Evolutionary conservation across 257 asterid species (phyloP).

Genomic region (Penstemon barbatus): DNA sequence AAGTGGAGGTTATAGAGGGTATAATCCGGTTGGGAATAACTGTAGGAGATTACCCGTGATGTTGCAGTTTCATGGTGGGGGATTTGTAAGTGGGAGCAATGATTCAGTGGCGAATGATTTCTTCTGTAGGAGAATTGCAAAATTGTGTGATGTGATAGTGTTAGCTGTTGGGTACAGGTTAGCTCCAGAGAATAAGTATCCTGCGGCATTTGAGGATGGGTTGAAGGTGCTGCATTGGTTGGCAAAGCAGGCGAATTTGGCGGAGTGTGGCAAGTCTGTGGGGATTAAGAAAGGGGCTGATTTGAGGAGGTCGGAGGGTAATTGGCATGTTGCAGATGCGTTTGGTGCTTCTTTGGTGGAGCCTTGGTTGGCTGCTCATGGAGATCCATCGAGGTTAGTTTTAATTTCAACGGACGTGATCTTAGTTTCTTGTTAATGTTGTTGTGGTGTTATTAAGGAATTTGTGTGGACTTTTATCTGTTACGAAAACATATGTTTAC

Average conservation of each 20-base stretch:
- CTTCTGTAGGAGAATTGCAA: constrained; percentile 79
- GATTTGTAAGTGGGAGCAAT: constrained; percentile 82
- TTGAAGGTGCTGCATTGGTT: constrained; percentile 85
- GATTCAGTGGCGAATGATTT: constrained; percentile 80
- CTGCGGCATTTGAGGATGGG: constrained; percentile 91
- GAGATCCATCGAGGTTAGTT: constrained; percentile 87
- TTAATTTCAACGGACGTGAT: not conserved
- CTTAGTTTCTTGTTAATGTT: constrained; percentile 18
- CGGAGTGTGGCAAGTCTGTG: constrained; percentile 73
- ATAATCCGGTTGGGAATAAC: constrained; percentile 53
- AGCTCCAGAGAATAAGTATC: constrained; percentile 85
- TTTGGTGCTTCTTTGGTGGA: constrained; percentile 91
- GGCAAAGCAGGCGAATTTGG: constrained; percentile 88
- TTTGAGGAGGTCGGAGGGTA: constrained; percentile 58
- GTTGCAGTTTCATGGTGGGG: constrained; percentile 96
- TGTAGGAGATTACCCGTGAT: constrained; percentile 64
- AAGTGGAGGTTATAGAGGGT: constrained; percentile 66
- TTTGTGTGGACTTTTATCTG: constrained; percentile 28
- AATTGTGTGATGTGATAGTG: constrained; percentile 82
- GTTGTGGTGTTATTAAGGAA: constrained; percentile 7
- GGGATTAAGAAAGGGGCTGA: constrained; percentile 48
- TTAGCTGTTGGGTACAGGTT: constrained; percentile 88
- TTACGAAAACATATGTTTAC: constrained; percentile 1
- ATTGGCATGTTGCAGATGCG: constrained; percentile 68
- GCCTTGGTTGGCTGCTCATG: constrained; percentile 99